A percentile compares a stretch with the other conserved stretches of the same genome.
Conservation (phyloP, 1,139 yeast genomes). For the Nakaseomyces delphensis region DNA sequence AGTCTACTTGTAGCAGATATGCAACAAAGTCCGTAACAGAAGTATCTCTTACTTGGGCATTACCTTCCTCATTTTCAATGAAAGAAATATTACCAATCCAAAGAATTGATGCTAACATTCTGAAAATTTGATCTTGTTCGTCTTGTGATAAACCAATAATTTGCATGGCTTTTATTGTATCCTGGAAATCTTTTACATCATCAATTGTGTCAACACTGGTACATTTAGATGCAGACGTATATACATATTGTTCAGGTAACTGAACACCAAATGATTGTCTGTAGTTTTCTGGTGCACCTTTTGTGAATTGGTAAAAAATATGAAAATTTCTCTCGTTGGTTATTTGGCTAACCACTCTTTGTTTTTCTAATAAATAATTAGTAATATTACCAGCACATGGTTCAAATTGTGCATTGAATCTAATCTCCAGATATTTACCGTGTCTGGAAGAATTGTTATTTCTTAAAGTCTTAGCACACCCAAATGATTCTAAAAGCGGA, state of each 20-base stretch:
- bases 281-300: constrained; percentile 78
- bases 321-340: constrained; percentile 92
- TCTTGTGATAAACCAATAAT: constrained; percentile 71
- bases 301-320: constrained; percentile 91
- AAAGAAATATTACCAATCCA: constrained; percentile 95
- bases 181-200: constrained; percentile 69
- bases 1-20: constrained; percentile 74
- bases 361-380: constrained; percentile 87
- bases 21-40: constrained; percentile 93
- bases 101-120: constrained; percentile 72
- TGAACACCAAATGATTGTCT: constrained; percentile 83
- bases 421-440: constrained; percentile 92
- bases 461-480: constrained; percentile 97
- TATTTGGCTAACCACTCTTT: constrained; percentile 93
- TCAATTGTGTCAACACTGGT: constrained; percentile 80
- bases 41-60: constrained; percentile 70
- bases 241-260: constrained; percentile 83
- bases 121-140: constrained; percentile 87
- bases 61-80: constrained; percentile 78
- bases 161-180: constrained; percentile 78
- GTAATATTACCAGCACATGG: constrained; percentile 96
- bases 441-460: constrained; percentile 98
- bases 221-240: constrained; percentile 82
- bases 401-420: constrained; percentile 71
- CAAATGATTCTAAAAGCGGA: constrained; percentile 92